phyloP scores from a whole-genome alignment of 2,329 filamentous ascomycete genomes.

The Lasiodiplodia citricola region DNA sequence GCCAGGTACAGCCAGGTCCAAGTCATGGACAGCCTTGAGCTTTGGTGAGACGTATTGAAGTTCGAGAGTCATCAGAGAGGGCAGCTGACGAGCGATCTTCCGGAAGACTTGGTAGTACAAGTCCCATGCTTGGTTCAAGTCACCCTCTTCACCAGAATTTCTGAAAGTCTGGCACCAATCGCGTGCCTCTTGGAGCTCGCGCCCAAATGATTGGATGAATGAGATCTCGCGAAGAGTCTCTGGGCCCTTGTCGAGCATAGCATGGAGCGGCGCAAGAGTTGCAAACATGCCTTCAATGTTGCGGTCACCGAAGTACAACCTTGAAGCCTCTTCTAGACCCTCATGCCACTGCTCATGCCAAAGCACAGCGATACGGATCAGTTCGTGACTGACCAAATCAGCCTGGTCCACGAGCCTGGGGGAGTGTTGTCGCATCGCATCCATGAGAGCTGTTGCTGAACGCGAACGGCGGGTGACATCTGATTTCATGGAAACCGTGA shows the following conservation, averaged over 20 bases:
- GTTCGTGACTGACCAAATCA: conserved; percentile 91
- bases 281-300: conserved; percentile 98
- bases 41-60: conserved; percentile 97
- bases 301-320: conserved; percentile 95
- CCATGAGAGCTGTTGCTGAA: conserved; percentile 93
- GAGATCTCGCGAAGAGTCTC: conserved; percentile 95
- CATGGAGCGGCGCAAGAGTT: conserved; percentile 86
- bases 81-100: conserved; percentile 89
- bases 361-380: conserved; percentile 93
- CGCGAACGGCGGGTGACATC: conserved; percentile 82
- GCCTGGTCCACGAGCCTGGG: conserved; percentile 92
- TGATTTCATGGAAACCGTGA: conserved; percentile 98
- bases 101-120: conserved; percentile 99
- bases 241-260: conserved; percentile 85
- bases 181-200: conserved; percentile 90
- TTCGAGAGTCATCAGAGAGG: conserved; percentile 90
- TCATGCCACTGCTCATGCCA: conserved; percentile 99
- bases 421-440: conserved; percentile 95
- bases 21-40: conserved; percentile 80
- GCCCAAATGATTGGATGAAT: conserved; percentile 95
- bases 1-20: conserved; percentile 94
- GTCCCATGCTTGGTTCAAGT: conserved; percentile 98
- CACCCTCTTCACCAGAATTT: conserved; percentile 84
- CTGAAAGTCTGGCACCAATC: conserved; percentile 96
- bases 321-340: conserved; percentile 92